phyloP scores from a whole-genome alignment of 2,329 filamentous ascomycete species.

The Talaromyces funiculosus region DNA sequence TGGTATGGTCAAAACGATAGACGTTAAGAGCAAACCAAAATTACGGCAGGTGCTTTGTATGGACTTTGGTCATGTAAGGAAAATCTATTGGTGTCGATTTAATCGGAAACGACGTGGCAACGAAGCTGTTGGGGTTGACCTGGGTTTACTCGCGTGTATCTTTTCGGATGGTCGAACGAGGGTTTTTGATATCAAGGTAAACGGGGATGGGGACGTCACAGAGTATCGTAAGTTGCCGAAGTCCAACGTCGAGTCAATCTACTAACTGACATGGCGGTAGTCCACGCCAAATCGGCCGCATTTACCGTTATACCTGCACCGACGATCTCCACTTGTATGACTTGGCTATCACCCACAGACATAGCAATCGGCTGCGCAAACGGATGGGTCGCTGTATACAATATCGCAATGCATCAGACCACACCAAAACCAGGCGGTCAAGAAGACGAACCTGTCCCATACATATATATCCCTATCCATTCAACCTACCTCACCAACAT shows the following conservation, averaged over 20 bases:
- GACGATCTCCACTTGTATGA: constrained; percentile 51
- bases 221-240: constrained; percentile 29
- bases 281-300: constrained; percentile 43
- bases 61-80: constrained; percentile 52
- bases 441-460: constrained; percentile 23
- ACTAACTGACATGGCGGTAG: constrained; percentile 17
- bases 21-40: constrained; percentile 40
- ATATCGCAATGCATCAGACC: constrained; percentile 25
- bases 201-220: constrained; percentile 20
- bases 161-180: constrained; percentile 55
- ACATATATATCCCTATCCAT: constrained; percentile 33
- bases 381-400: constrained; percentile 53
- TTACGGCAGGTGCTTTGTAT: constrained; percentile 51
- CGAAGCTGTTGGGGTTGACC: constrained; percentile 26
- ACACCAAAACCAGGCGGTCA: constrained; percentile 4
- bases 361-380: constrained; percentile 53
- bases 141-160: constrained; percentile 53
- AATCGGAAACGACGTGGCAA: constrained; percentile 26
- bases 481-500: constrained; percentile 36
- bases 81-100: constrained; percentile 54
- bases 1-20: constrained; percentile 34
- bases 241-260: not conserved
- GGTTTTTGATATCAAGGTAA: constrained; percentile 48
- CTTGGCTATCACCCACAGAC: constrained; percentile 53
- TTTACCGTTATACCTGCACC: constrained; percentile 45